Percentiles rank a stretch among this genome's conserved stretches.
Conservation (phyloP, 1,284 basidiomycete genomes). For the Trichosporon asahii region DNA sequence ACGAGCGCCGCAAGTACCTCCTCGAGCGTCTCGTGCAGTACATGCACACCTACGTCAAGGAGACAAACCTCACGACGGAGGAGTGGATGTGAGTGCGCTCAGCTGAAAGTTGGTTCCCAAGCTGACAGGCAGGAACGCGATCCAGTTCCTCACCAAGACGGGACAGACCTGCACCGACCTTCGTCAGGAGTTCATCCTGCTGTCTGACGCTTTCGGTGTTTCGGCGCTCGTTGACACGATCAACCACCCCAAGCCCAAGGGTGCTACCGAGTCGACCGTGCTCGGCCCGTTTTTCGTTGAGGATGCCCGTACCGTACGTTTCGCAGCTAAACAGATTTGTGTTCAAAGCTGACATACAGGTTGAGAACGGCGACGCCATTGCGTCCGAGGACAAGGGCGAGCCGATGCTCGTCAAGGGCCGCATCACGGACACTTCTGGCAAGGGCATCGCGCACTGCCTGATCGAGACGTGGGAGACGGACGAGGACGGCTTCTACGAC, state of each 20-base stretch:
- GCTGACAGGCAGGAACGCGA: constrained; percentile 53
- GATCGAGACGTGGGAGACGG: constrained; percentile 83
- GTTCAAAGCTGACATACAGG: constrained; percentile 28
- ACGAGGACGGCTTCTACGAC: constrained; percentile 62
- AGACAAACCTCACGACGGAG: constrained; percentile 70
- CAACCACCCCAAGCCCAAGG: constrained; percentile 63
- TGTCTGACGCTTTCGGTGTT: constrained; percentile 73
- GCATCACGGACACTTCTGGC: constrained; percentile 63
- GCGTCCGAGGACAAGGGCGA: constrained; percentile 78
- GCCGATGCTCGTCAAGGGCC: constrained; percentile 74
- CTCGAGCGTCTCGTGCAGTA: constrained; percentile 59
- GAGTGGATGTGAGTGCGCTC: constrained; percentile 66
- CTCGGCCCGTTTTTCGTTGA: constrained; percentile 81
- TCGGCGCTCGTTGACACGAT: constrained; percentile 72
- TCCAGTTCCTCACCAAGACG: constrained; percentile 69
- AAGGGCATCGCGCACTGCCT: constrained; percentile 63
- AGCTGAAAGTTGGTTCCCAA: too few species aligned
- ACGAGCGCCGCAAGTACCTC: constrained; percentile 57
- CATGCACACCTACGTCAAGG: constrained; percentile 67
- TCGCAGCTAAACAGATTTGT: not conserved
- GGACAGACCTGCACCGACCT: constrained; percentile 69
- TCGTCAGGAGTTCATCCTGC: constrained; percentile 78
- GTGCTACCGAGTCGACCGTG: constrained; percentile 70
- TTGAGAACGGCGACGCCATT: constrained; percentile 62
- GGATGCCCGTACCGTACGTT: constrained; percentile 56